phyloP scores from a whole-genome alignment of 345 rosid species.

The Boechera stricta region DNA sequence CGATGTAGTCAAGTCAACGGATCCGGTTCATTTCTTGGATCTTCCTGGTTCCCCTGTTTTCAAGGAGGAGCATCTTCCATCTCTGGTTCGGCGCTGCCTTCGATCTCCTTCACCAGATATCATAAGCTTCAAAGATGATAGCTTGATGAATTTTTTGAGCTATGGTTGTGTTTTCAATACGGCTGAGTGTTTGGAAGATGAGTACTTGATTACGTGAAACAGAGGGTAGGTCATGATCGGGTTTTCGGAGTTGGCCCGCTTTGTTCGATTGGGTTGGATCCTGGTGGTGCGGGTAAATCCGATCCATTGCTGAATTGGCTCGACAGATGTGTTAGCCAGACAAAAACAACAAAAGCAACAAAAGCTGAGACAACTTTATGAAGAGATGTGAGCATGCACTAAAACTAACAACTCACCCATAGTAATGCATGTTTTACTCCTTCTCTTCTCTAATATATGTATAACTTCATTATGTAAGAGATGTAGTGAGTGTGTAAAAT shows the following conservation, averaged over 20 bases:
- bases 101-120: slow-evolving; percentile 40
- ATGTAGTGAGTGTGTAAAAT: too few relatives aligned
- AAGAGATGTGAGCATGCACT: too few relatives aligned
- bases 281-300: slow-evolving; percentile 1
- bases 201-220: slow-evolving; percentile 48
- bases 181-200: slow-evolving; percentile 54
- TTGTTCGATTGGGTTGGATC: slow-evolving; percentile 46
- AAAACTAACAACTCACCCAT: too few relatives aligned
- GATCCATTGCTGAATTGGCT: slow-evolving; percentile 53
- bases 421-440: too few relatives aligned
- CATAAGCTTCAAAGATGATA: slow-evolving; percentile 30
- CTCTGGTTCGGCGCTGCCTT: slow-evolving; percentile 36
- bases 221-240: slow-evolving; percentile 51
- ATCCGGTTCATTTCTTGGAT: slow-evolving; percentile 44
- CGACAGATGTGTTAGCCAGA: slow-evolving; percentile 16
- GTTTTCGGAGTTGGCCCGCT: slow-evolving; percentile 69
- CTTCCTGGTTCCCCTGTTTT: slow-evolving; percentile 63
- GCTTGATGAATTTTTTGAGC: slow-evolving; percentile 46
- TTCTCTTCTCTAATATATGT: too few relatives aligned
- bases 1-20: slow-evolving; percentile 31
- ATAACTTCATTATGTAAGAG: too few relatives aligned
- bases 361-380: too few relatives aligned
- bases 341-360: too few relatives aligned
- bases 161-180: slow-evolving; percentile 59
- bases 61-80: slow-evolving; percentile 58